phyloP scores from a whole-genome alignment of 768 basidiomycete genomes.

The Suillus subalutaceus region DNA sequence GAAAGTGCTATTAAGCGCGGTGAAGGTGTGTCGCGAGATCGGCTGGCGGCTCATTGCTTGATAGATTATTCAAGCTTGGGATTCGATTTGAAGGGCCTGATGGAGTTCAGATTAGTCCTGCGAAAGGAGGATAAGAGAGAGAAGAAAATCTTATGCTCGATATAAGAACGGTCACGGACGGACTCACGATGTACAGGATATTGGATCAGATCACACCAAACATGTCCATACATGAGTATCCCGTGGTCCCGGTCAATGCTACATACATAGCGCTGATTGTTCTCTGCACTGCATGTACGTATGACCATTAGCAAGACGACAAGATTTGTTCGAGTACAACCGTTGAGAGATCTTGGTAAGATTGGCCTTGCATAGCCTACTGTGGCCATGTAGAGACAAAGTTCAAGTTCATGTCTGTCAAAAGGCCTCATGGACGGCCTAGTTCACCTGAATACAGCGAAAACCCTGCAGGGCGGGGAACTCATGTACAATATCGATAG shows the following conservation, averaged over 20 bases:
- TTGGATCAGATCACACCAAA: constrained; percentile 33
- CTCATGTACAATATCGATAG: too few relatives aligned
- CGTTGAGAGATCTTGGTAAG: too few relatives aligned
- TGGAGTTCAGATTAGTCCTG: background rate
- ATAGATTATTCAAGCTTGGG: background rate
- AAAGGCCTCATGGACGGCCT: too few relatives aligned
- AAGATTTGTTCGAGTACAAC: too few relatives aligned
- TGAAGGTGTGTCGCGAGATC: constrained; percentile 77
- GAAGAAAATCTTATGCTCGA: background rate
- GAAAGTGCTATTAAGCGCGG: constrained; percentile 83
- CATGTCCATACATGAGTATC: constrained; percentile 23
- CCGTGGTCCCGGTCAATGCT: background rate
- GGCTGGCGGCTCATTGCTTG: constrained; percentile 8
- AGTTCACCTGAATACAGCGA: too few relatives aligned
- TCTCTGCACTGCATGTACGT: background rate
- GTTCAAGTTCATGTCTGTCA: too few relatives aligned
- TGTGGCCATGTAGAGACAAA: too few relatives aligned
- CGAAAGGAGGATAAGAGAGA: background rate
- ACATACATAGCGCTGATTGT: background rate
- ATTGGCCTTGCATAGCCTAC: too few relatives aligned
- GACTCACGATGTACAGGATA: constrained; percentile 14
- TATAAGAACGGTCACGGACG: background rate
- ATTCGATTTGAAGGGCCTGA: background rate
- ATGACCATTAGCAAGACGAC: too few relatives aligned
- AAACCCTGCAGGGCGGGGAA: too few relatives aligned